A percentile compares a stretch with the other conserved stretches of the same genome.
Evolutionary conservation across 306 rosid species (phyloP).

Genomic region (Vigna reflexopilosa): DNA sequence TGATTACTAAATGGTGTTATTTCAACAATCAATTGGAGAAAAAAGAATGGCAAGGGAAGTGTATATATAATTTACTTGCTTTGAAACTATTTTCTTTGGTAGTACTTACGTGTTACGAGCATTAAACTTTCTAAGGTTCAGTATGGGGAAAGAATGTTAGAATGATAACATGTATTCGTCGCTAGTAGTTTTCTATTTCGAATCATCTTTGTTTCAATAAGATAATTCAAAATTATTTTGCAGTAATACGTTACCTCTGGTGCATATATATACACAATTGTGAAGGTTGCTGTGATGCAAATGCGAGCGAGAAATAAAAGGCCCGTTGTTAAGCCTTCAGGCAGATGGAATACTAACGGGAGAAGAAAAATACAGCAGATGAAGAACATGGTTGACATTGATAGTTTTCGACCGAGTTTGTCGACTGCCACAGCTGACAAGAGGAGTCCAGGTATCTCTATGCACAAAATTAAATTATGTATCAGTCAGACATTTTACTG

Average conservation of each 20-base stretch:
- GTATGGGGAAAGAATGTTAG: background rate
- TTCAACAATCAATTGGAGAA: background rate
- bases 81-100: background rate
- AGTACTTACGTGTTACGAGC: background rate
- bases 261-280: slow-evolving; percentile 88
- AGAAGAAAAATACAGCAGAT: slow-evolving; percentile 77
- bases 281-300: slow-evolving; percentile 89
- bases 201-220: slow-evolving; percentile 11
- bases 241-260: slow-evolving; percentile 77
- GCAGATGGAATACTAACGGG: slow-evolving; percentile 72
- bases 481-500: slow-evolving; percentile 48
- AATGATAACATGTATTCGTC: background rate
- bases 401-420: slow-evolving; percentile 85
- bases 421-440: slow-evolving; percentile 83
- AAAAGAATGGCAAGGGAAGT: background rate
- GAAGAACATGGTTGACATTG: slow-evolving; percentile 92
- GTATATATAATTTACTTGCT: slow-evolving; percentile 4
- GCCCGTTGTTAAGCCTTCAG: slow-evolving; percentile 67
- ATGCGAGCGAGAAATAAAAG: slow-evolving; percentile 96
- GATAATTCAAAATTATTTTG: slow-evolving; percentile 33
- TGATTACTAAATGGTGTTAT: background rate
- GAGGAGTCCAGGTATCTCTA: slow-evolving; percentile 92
- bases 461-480: slow-evolving; percentile 50
- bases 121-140: background rate
- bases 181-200: background rate